Evolutionary conservation across 805 yeast genomes (phyloP), one percentile per base, ranked within the genome.

Genomic region (Wickerhamiella brachini): DNA sequence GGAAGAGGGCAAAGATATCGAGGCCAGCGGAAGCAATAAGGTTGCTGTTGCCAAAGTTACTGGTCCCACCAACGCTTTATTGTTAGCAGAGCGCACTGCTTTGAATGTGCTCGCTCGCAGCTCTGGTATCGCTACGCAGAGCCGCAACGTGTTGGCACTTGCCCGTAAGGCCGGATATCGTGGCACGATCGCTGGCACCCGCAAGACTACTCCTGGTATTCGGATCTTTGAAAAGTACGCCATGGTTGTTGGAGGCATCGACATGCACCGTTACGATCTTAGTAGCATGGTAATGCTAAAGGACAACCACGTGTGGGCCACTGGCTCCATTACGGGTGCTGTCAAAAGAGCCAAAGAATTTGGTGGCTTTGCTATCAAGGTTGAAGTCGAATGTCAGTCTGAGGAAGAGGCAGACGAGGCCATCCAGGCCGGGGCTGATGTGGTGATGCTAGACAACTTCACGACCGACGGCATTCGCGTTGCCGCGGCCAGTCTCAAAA

Each of bases 201-300:
- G 97, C 63, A 89, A 89, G 68, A 90, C 97, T n/a, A 90, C 97
- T 0, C 97, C 97, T 0, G 97, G 97, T 0, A 75, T 89, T 55
- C 78, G 97, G 61, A 71, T 81, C 44, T 68, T 90, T 52, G 97
- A 89, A 64, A 89, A 89, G 65, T 89, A 89, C 68, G 83, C 95
- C 22, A 90, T 89, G 97, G 69, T 86, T 31, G 94, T 89, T 9
- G 97, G 97, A 31, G 97, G 97, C 2, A 84, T 86, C 51, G 97
- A 89, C 63, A 76, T 93, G 51, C 97, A 89, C 66, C 74, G 97
- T 56, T 86, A 86, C 63, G 97, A 90, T 64, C 76, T 89, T 51
- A 81, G 93, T 45, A 78, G 93, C 1, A 89, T 89, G 97, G 89
- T 90, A 1, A 89, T 90, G 97, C 75, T 89, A 59, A 89, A 89